Evolutionary conservation across 257 asterid species (phyloP).

Genomic region (Mentha longifolia): DNA sequence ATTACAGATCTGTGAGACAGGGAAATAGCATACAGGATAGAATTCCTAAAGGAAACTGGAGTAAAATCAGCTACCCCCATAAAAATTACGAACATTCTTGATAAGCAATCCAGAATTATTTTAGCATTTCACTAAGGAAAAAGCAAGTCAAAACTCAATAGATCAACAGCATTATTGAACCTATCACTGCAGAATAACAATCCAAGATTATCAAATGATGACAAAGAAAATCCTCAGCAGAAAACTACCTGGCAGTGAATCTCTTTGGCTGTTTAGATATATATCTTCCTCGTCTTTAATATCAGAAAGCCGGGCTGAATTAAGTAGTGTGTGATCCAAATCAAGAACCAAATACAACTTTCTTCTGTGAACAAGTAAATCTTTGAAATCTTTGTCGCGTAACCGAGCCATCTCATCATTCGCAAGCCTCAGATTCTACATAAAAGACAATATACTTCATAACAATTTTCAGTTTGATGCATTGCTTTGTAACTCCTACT

Average conservation of each 20-base stretch:
- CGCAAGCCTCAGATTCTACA: constrained; percentile 80
- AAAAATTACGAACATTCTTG: constrained; percentile 13
- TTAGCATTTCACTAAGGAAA: background rate
- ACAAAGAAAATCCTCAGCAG: constrained; percentile 1
- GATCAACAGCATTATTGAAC: constrained; percentile 12
- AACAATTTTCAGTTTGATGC: background rate
- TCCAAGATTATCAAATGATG: constrained; percentile 1
- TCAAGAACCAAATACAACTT: constrained; percentile 84
- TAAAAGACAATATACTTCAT: constrained; percentile 17
- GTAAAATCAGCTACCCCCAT: constrained; percentile 6
- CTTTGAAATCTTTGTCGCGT: constrained; percentile 74
- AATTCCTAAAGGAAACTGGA: constrained; percentile 16
- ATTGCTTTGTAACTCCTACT: background rate
- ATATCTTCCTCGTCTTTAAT: constrained; percentile 58
- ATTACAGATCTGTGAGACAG: constrained; percentile 36
- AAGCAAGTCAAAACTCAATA: background rate
- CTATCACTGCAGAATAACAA: constrained; percentile 5
- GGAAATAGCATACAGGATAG: background rate
- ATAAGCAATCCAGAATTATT: background rate
- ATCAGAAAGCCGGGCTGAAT: constrained; percentile 67
- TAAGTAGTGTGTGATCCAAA: constrained; percentile 87
- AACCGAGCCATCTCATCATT: constrained; percentile 68
- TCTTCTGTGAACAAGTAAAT: constrained; percentile 51
- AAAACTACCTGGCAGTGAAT: constrained; percentile 65
- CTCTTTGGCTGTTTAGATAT: constrained; percentile 53